phyloP scores from a whole-genome alignment of 208 protist species.

The Borovskyia barvae region DNA sequence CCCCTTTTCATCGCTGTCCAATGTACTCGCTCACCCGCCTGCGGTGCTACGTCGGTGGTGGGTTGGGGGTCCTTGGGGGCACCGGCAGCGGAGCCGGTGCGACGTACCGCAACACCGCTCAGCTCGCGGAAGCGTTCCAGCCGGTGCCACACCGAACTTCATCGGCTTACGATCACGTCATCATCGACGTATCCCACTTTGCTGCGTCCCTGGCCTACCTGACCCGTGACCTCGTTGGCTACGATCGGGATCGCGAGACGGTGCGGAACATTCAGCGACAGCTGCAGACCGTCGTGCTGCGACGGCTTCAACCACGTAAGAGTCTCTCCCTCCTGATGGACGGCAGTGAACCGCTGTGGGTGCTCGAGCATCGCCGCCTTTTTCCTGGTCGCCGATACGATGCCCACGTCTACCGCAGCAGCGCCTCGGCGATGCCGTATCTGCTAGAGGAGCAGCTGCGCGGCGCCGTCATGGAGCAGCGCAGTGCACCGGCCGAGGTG shows the following conservation, averaged over 20 bases:
- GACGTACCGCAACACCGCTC: slow-evolving; percentile 36
- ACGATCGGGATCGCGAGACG: slow-evolving; percentile 62
- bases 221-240: slow-evolving; percentile 60
- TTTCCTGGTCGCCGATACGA: slow-evolving; percentile 63
- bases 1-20: slow-evolving; percentile 4
- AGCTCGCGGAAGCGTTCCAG: slow-evolving; percentile 59
- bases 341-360: slow-evolving; percentile 73
- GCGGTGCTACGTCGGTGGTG: slow-evolving; percentile 17
- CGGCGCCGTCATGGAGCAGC: slow-evolving; percentile 33
- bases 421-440: slow-evolving; percentile 67
- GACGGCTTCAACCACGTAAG: slow-evolving; percentile 57
- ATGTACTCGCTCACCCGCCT: slow-evolving; percentile 9
- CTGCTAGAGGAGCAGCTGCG: slow-evolving; percentile 63
- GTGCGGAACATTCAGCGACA: slow-evolving; percentile 56
- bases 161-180: slow-evolving; percentile 59
- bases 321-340: slow-evolving; percentile 67
- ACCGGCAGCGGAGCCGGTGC: neutral
- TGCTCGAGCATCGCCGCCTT: slow-evolving; percentile 52
- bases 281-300: slow-evolving; percentile 49
- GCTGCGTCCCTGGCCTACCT: slow-evolving; percentile 37
- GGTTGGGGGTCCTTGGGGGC: neutral
- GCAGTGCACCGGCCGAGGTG: slow-evolving; percentile 43
- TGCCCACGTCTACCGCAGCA: slow-evolving; percentile 63
- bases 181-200: slow-evolving; percentile 57
- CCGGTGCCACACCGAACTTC: slow-evolving; percentile 36